These are phyloP conservation scores for Fagopyrum tataricum DNA, from an alignment of 148 eudicot genomes.

Conservation along the genomic window DNA sequence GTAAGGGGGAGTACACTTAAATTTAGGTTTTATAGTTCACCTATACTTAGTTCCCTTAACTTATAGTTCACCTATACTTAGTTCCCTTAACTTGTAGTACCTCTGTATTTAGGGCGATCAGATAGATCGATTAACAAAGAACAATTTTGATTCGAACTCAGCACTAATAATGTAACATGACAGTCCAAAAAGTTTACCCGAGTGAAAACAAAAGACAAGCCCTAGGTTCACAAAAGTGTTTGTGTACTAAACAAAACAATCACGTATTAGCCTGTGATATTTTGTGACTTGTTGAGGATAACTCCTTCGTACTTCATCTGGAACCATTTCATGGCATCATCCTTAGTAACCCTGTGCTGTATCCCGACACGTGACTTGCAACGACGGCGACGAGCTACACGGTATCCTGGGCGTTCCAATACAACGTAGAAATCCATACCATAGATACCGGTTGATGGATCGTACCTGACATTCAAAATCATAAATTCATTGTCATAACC, in stretches of 20 bases:
- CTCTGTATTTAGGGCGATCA: no score
- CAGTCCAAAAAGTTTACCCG: not conserved
- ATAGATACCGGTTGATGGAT: slow-evolving; percentile 73
- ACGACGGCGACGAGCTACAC: slow-evolving; percentile 69
- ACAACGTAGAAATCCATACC: slow-evolving; percentile 78
- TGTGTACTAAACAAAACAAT: not conserved
- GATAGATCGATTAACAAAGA: not conserved
- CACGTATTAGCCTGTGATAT: slow-evolving; percentile 12
- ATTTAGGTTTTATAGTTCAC: no score
- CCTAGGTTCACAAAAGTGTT: not conserved
- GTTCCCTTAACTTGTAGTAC: no score
- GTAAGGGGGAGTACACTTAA: no score
- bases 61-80: no score
- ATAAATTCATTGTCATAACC: not conserved
- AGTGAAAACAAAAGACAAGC: not conserved
- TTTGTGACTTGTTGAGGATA: slow-evolving; percentile 63
- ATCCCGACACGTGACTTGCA: slow-evolving; percentile 81
- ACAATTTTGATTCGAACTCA: not conserved
- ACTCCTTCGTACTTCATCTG: slow-evolving; percentile 71
- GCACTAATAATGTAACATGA: not conserved
- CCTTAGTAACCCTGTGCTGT: slow-evolving; percentile 76
- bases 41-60: no score
- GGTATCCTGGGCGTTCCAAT: slow-evolving; percentile 66
- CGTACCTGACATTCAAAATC: slow-evolving; percentile 36
- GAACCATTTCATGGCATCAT: slow-evolving; percentile 79